A percentile compares a stretch with the other conserved stretches of the same genome.
These are phyloP conservation scores for Rhypophila decipiens DNA, from an alignment of 495 filamentous ascomycete genomes.

Conservation along the genomic window DNA sequence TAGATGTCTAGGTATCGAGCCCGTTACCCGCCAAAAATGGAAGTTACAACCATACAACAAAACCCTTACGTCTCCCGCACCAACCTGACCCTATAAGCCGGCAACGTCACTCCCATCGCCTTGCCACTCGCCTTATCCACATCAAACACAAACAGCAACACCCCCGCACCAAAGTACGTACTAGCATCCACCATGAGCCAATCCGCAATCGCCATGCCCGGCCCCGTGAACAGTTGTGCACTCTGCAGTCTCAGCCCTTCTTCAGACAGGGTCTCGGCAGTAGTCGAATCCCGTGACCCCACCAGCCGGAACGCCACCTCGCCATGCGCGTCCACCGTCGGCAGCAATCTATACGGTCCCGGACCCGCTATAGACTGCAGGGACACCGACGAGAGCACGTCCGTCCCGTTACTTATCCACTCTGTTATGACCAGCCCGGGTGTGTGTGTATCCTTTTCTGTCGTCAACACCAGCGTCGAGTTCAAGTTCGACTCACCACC, in stretches of 20 bases:
- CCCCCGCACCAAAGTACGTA: constrained; percentile 20
- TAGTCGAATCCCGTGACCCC: constrained; percentile 1
- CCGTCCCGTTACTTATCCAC: constrained; percentile 35
- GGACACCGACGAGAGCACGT: constrained; percentile 14
- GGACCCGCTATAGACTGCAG: constrained; percentile 1
- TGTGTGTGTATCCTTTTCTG: constrained; percentile 9
- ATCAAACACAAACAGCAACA: constrained; percentile 32
- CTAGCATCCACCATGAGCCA: constrained; percentile 16
- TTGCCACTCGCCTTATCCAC: constrained; percentile 21
- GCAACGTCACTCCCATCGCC: constrained; percentile 22
- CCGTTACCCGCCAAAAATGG: too few species aligned
- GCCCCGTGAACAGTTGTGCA: constrained; percentile 19
- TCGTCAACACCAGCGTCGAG: constrained; percentile 24
- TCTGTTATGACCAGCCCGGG: constrained; percentile 23
- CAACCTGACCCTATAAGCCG: constrained; percentile 18
- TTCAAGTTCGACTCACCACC: constrained; percentile 11
- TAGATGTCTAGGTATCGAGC: too few species aligned
- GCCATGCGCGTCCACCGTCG: constrained; percentile 20
- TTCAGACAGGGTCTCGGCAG: constrained; percentile 2
- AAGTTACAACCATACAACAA: too few species aligned
- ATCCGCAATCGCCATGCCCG: constrained; percentile 6
- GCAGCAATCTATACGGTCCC: constrained; percentile 19
- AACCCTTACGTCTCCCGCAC: constrained; percentile 5
- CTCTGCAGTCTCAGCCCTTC: too few species aligned
- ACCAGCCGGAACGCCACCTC: constrained; percentile 25